A percentile compares a stretch with the other conserved stretches of the same genome.
phyloP scores from a whole-genome alignment of 179 eudicot genomes.

The Silene noctiflora region DNA sequence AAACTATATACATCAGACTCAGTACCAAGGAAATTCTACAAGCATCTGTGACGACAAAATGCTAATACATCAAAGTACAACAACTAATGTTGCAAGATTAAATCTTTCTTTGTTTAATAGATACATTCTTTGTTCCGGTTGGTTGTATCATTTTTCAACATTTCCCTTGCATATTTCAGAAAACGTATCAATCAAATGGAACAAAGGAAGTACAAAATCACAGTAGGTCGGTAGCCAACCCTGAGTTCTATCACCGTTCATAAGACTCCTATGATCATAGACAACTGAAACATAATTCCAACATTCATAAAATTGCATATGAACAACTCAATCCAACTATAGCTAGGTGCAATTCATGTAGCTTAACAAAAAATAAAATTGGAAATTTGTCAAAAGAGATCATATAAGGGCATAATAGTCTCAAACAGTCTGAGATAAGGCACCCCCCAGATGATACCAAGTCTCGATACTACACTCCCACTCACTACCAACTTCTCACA shows the following conservation, averaged over 20 bases:
- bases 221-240: no score
- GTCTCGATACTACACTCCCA: no score
- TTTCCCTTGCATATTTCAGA: no score
- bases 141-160: no score
- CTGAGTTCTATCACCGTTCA: no score
- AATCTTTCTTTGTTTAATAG: not conserved
- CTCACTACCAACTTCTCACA: no score
- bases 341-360: not conserved
- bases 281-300: not conserved
- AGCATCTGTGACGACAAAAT: not conserved
- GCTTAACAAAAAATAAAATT: not conserved
- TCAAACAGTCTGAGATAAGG: no score
- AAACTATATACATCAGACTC: constrained; percentile 11
- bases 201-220: no score
- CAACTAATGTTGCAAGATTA: not conserved
- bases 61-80: not conserved
- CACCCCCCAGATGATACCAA: no score
- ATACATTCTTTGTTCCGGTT: not conserved
- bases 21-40: not conserved
- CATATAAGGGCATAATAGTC: not conserved
- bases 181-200: no score
- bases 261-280: no score
- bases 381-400: not conserved
- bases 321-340: not conserved
- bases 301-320: not conserved